These are phyloP conservation scores for Kluyveromyces nonfermentans DNA, from an alignment of 805 yeast species.

Conservation along the genomic window DNA sequence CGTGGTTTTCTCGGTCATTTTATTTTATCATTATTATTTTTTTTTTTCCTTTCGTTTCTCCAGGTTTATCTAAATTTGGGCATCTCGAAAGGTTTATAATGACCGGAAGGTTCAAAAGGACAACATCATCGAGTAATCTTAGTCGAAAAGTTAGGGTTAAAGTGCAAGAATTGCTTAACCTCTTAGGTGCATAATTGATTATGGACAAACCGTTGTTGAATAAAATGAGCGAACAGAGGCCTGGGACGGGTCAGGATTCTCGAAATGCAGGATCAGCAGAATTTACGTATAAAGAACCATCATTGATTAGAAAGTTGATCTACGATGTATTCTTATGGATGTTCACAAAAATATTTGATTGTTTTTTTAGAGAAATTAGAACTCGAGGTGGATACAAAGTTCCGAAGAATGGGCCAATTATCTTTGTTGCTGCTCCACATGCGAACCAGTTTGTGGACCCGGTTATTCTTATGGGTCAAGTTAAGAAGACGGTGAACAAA, in stretches of 20 bases:
- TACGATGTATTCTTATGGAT: constrained; percentile 48
- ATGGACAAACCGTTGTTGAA: constrained; percentile 1
- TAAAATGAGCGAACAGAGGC: not conserved
- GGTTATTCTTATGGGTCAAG: constrained; percentile 74
- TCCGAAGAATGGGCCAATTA: constrained; percentile 69
- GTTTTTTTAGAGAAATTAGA: constrained; percentile 82
- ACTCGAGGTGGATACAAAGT: constrained; percentile 77
- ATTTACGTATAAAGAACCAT: constrained; percentile 31
- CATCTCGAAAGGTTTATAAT: not conserved
- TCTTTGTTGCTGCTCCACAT: constrained; percentile 95
- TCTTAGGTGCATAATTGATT: not conserved
- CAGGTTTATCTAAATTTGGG: not conserved
- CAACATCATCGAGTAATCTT: too few species aligned
- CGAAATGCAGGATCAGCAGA: not conserved
- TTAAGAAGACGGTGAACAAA: constrained; percentile 54
- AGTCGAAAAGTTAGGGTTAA: too few species aligned
- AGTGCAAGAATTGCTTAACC: too few species aligned
- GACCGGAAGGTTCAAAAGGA: too few species aligned
- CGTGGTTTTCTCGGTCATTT: too few species aligned
- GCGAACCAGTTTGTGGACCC: constrained; percentile 87
- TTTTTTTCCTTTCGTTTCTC: not conserved
- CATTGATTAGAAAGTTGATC: constrained; percentile 30
- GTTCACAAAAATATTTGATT: constrained; percentile 40
- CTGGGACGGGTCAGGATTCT: not conserved
- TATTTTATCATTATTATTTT: too few species aligned